Conservation (phyloP, 1,284 basidiomycete genomes). For the Cryptococcus sp. region DNA sequence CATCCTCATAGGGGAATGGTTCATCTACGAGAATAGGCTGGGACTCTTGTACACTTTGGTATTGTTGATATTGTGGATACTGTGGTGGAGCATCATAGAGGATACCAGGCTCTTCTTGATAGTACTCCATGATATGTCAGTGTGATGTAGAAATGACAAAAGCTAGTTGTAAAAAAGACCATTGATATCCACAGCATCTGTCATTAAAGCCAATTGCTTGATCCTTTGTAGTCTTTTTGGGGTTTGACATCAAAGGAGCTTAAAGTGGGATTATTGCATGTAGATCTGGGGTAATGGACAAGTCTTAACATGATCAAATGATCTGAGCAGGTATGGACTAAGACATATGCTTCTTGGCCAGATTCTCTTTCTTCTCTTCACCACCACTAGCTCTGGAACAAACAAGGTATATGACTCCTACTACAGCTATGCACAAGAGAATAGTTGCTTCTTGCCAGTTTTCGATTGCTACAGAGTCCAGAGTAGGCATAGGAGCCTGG, state of each 20-base stretch:
- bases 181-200: neutral
- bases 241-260: neutral
- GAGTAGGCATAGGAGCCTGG: conserved; percentile 1
- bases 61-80: conserved; percentile 5
- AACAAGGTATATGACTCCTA: conserved; percentile 39
- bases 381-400: conserved; percentile 21
- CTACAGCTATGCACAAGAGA: conserved; percentile 38
- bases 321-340: conserved; percentile 1
- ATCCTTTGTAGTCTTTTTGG: neutral
- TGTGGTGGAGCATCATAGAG: neutral
- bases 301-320: neutral
- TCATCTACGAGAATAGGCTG: neutral
- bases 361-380: conserved; percentile 21
- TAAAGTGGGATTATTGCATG: neutral
- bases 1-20: conserved; percentile 8
- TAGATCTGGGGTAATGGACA: neutral
- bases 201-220: neutral
- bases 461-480: conserved; percentile 24
- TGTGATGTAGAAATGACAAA: neutral
- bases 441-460: conserved; percentile 46
- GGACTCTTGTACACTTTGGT: neutral
- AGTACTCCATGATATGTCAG: neutral
- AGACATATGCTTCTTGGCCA: conserved; percentile 26
- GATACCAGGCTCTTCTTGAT: neutral
- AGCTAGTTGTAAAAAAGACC: neutral